Percentiles rank a stretch among this genome's conserved stretches.
These are phyloP conservation scores for Paramecium biaurelia DNA, from an alignment of 73 alveolate genomes.

Conservation along the genomic window DNA sequence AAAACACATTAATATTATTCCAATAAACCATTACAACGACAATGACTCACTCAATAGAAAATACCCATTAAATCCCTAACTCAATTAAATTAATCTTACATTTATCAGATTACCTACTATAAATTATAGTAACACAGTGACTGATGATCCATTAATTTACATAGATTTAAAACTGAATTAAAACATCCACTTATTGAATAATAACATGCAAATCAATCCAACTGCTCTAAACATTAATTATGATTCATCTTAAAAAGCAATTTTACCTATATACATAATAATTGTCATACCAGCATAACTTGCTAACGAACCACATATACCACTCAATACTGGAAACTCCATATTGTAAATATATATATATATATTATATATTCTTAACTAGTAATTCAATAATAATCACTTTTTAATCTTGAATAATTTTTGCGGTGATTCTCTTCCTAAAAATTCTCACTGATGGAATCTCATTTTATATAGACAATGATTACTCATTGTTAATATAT, in stretches of 20 bases:
- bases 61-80: slow-evolving; percentile 2
- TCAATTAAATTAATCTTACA: background rate
- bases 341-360: background rate
- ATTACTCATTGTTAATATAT: background rate
- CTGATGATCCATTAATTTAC: slow-evolving; percentile 7
- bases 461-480: background rate
- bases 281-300: slow-evolving; percentile 9
- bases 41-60: background rate
- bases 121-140: background rate
- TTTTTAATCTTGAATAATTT: background rate
- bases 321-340: slow-evolving; percentile 29
- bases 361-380: background rate
- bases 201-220: background rate
- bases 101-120: slow-evolving; percentile 26
- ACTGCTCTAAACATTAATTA: background rate
- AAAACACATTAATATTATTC: slow-evolving; percentile 29
- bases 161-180: slow-evolving; percentile 34
- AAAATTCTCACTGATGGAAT: no score
- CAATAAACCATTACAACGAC: background rate
- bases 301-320: slow-evolving; percentile 32
- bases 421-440: background rate
- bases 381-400: background rate
- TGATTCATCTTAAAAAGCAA: slow-evolving; percentile 40
- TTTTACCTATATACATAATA: background rate
- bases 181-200: slow-evolving; percentile 32